Percentiles rank a stretch among this genome's conserved stretches.
Evolutionary conservation across 805 yeast genomes (phyloP).

Genomic region (Saturnispora zaruensis): DNA sequence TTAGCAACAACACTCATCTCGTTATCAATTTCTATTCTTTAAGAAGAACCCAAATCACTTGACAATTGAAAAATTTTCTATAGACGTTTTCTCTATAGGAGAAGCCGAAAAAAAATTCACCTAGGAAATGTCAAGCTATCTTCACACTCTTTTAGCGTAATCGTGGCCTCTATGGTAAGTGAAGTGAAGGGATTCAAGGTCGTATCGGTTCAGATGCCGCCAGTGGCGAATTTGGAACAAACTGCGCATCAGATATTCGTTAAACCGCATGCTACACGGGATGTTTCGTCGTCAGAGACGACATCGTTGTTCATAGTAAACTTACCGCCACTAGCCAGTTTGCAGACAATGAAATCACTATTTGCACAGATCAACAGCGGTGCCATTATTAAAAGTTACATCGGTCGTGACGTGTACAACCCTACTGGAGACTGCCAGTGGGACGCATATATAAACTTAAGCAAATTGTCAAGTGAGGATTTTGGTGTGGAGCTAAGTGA

Average conservation of each 20-base stretch:
- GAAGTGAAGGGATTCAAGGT: constrained; percentile 51
- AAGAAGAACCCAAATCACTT: constrained; percentile 83
- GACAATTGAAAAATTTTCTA: not conserved
- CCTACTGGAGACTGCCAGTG: constrained; percentile 23
- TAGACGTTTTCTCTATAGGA: not conserved
- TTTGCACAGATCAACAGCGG: constrained; percentile 55
- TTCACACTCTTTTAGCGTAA: not conserved
- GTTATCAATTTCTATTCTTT: constrained; percentile 78
- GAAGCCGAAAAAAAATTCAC: not conserved
- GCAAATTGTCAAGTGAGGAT: constrained; percentile 50
- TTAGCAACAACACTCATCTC: not conserved
- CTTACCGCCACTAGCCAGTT: constrained; percentile 55
- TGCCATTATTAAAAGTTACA: constrained; percentile 45
- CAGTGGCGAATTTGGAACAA: constrained; percentile 15
- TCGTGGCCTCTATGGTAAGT: not conserved
- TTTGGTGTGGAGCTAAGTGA: constrained; percentile 26
- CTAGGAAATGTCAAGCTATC: not conserved
- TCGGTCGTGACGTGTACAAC: constrained; percentile 28
- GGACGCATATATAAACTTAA: constrained; percentile 42
- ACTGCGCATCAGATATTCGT: constrained; percentile 49
- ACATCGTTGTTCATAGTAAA: constrained; percentile 69
- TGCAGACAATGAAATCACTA: constrained; percentile 44
- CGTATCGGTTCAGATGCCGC: constrained; percentile 38
- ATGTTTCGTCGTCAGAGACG: constrained; percentile 32
- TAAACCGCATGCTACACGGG: constrained; percentile 50